Percentiles rank a stretch among this genome's conserved stretches.
Evolutionary conservation across 495 filamentous ascomycete genomes (phyloP).

Genomic region (Tuber melanosporum): DNA sequence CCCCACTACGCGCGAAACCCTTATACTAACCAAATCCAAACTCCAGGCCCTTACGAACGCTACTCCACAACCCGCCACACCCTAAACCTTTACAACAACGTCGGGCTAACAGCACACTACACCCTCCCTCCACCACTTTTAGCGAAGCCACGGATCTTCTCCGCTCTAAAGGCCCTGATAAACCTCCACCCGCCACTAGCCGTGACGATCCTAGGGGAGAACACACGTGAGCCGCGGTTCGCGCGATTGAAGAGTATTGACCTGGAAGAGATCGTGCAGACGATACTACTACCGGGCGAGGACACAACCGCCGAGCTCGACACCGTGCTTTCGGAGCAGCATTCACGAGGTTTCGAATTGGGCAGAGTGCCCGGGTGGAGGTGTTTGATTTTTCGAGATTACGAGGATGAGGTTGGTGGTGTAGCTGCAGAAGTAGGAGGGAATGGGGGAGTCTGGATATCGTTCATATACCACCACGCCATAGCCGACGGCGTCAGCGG

Average conservation of each 20-base stretch:
- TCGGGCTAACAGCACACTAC: constrained; percentile 46
- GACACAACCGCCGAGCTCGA: constrained; percentile 41
- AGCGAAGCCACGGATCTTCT: constrained; percentile 43
- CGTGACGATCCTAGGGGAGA: constrained; percentile 46
- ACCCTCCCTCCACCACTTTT: constrained; percentile 40
- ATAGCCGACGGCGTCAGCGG: constrained; percentile 26
- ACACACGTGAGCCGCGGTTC: constrained; percentile 45
- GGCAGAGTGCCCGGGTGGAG: constrained; percentile 45
- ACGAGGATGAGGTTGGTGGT: constrained; percentile 18
- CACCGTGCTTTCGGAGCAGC: constrained; percentile 43
- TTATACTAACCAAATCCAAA: neutral
- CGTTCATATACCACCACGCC: constrained; percentile 26
- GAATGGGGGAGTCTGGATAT: constrained; percentile 15
- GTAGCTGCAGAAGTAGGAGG: neutral
- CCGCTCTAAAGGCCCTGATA: constrained; percentile 44
- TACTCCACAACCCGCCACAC: constrained; percentile 47
- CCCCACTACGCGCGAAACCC: neutral
- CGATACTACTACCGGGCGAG: constrained; percentile 38
- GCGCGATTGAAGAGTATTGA: constrained; percentile 47
- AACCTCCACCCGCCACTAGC: constrained; percentile 46
- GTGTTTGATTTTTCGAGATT: constrained; percentile 41
- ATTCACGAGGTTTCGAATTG: constrained; percentile 43
- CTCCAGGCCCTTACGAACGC: constrained; percentile 45
- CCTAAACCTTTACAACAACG: constrained; percentile 48
- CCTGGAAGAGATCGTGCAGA: constrained; percentile 43